These are phyloP conservation scores for Termitomyces sp. DNA, from an alignment of 768 basidiomycete genomes.

Conservation along the genomic window DNA sequence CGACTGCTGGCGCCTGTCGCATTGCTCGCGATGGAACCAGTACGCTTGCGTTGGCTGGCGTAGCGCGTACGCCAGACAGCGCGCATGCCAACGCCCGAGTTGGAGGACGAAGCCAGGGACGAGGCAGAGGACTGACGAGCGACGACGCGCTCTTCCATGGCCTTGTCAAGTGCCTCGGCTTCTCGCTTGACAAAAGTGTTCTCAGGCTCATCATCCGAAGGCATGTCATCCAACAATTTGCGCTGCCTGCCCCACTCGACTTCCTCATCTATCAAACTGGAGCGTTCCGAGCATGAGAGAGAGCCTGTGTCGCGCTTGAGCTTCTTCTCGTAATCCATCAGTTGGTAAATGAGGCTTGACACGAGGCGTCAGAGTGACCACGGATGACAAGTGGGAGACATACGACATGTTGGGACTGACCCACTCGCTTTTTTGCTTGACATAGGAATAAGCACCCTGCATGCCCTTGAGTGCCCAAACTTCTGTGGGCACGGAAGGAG, in stretches of 20 bases:
- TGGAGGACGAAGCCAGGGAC: slow-evolving; percentile 50
- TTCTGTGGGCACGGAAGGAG: slow-evolving; percentile 62
- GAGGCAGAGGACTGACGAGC: slow-evolving; percentile 69
- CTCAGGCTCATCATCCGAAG: slow-evolving; percentile 50
- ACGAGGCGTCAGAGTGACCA: slow-evolving; percentile 15
- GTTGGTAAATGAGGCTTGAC: slow-evolving; percentile 82
- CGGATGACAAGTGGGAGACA: slow-evolving; percentile 23
- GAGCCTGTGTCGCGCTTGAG: slow-evolving; percentile 47
- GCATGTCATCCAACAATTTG: slow-evolving; percentile 48
- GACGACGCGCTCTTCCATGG: slow-evolving; percentile 79
- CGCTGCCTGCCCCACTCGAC: slow-evolving; percentile 79
- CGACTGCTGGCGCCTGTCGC: slow-evolving; percentile 63
- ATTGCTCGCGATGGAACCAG: slow-evolving; percentile 71
- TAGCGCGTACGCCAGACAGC: slow-evolving; percentile 61
- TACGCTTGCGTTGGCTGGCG: slow-evolving; percentile 53
- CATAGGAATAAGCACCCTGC: slow-evolving; percentile 86
- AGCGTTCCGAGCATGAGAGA: slow-evolving; percentile 46
- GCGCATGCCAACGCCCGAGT: slow-evolving; percentile 61
- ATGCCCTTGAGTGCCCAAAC: slow-evolving; percentile 79
- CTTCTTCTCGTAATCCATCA: slow-evolving; percentile 84
- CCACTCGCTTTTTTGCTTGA: slow-evolving; percentile 84
- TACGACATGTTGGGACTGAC: slow-evolving; percentile 94
- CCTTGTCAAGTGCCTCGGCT: slow-evolving; percentile 78
- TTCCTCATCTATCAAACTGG: slow-evolving; percentile 58
- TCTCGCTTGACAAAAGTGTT: slow-evolving; percentile 61